Conservation (phyloP, 1,139 yeast species). For the Magnusiomyces clavatus region DNA sequence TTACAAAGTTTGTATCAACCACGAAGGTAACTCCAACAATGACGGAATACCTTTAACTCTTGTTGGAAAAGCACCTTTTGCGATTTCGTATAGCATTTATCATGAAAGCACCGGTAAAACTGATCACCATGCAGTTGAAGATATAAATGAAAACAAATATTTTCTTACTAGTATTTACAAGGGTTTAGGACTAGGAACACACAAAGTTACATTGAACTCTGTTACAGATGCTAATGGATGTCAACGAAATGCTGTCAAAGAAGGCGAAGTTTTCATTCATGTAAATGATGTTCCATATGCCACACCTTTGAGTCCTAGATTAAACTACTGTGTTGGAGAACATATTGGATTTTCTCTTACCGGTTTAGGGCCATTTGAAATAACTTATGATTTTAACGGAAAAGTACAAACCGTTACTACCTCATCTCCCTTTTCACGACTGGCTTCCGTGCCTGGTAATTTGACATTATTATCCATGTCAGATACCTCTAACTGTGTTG, state of each 20-base stretch:
- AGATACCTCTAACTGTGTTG: conserved; percentile 75
- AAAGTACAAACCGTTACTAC: conserved; percentile 53
- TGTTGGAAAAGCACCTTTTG: conserved; percentile 59
- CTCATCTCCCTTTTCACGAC: conserved; percentile 50
- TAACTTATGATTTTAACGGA: conserved; percentile 67
- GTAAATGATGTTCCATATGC: conserved; percentile 76
- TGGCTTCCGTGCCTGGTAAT: conserved; percentile 76
- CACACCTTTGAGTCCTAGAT: conserved; percentile 35
- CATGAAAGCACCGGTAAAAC: conserved; percentile 47
- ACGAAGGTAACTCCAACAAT: conserved; percentile 26
- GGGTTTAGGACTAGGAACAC: conserved; percentile 46
- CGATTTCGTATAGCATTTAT: conserved; percentile 44
- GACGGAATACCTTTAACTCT: conserved; percentile 50
- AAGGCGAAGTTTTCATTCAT: conserved; percentile 37
- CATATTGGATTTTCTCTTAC: conserved; percentile 66
- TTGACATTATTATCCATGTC: conserved; percentile 59
- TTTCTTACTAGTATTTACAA: conserved; percentile 36
- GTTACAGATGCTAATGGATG: conserved; percentile 72
- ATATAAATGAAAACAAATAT: conserved; percentile 31
- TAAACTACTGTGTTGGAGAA: conserved; percentile 84
- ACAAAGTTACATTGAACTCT: conserved; percentile 48
- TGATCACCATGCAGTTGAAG: conserved; percentile 33
- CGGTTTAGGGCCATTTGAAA: conserved; percentile 74
- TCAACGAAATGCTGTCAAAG: conserved; percentile 33
- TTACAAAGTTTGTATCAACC: conserved; percentile 45